Conservation (phyloP, 2,329 filamentous ascomycete species). For the Drechslerella coelobrocha region DNA sequence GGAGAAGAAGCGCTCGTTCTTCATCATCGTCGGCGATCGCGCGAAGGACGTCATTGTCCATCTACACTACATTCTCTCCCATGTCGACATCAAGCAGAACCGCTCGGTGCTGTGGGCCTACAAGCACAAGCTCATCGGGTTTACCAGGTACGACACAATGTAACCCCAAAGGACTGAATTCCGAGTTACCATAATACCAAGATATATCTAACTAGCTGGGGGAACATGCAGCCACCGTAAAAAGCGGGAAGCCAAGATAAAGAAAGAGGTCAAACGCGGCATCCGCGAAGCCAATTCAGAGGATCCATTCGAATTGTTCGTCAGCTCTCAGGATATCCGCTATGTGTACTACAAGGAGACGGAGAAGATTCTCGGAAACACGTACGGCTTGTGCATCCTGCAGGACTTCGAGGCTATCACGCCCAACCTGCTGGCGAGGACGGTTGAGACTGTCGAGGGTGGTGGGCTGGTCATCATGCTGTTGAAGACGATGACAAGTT, state of each 20-base stretch:
- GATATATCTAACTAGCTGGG: constrained; percentile 19
- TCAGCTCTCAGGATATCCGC: constrained; percentile 93
- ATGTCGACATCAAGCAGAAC: constrained; percentile 87
- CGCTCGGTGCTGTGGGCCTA: constrained; percentile 98
- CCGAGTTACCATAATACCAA: background rate
- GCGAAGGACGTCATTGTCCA: constrained; percentile 97
- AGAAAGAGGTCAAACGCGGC: constrained; percentile 95
- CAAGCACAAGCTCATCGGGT: constrained; percentile 94
- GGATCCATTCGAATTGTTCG: constrained; percentile 96
- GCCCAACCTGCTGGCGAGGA: constrained; percentile 92
- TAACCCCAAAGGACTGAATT: background rate
- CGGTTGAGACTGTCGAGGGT: constrained; percentile 96
- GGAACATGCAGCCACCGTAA: constrained; percentile 78
- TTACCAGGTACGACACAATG: constrained; percentile 70
- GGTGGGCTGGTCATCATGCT: constrained; percentile 89
- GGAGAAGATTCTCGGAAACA: constrained; percentile 97
- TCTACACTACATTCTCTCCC: constrained; percentile 90
- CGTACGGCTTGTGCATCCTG: constrained; percentile 96
- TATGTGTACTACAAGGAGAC: constrained; percentile 99
- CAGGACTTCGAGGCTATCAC: constrained; percentile 98
- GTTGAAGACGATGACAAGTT: constrained; percentile 92
- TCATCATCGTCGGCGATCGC: constrained; percentile 91
- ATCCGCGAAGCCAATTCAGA: constrained; percentile 89
- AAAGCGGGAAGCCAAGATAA: constrained; percentile 98
- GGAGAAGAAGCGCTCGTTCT: constrained; percentile 98